Evolutionary conservation across 2,329 filamentous ascomycete genomes (phyloP).

Genomic region (Ophiocordyceps camponoti-leonardi): DNA sequence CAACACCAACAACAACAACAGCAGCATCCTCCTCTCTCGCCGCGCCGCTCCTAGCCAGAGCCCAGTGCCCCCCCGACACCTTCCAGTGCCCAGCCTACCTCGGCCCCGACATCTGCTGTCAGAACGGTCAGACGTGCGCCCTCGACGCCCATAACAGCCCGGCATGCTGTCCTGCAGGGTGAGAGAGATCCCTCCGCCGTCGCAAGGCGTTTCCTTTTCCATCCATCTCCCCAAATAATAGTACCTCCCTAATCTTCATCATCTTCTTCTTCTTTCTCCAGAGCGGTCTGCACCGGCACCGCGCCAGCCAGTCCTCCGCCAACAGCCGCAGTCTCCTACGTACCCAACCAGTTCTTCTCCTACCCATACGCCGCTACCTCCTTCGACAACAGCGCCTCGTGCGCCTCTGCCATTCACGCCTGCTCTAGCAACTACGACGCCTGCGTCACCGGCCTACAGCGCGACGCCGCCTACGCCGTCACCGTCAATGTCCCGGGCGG

Average conservation of each 20-base stretch:
- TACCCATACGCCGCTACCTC: slow-evolving; percentile 40
- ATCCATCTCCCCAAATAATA: too few species aligned
- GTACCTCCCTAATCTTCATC: background rate
- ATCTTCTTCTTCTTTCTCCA: slow-evolving; percentile 7
- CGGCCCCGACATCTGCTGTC: slow-evolving; percentile 32
- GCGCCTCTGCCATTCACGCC: slow-evolving; percentile 29
- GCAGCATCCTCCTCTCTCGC: slow-evolving; percentile 4
- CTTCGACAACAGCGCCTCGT: slow-evolving; percentile 32
- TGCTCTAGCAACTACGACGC: slow-evolving; percentile 36
- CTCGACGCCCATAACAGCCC: slow-evolving; percentile 29
- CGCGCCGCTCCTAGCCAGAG: slow-evolving; percentile 9
- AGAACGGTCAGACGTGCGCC: slow-evolving; percentile 30
- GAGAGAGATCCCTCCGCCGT: slow-evolving; percentile 8
- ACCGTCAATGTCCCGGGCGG: slow-evolving; percentile 38
- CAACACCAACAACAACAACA: slow-evolving; percentile 1
- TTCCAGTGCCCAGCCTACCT: slow-evolving; percentile 30
- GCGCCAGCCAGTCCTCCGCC: slow-evolving; percentile 24
- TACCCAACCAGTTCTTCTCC: slow-evolving; percentile 39
- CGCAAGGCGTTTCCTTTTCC: too few species aligned
- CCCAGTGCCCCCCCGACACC: slow-evolving; percentile 29
- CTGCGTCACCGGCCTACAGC: slow-evolving; percentile 32
- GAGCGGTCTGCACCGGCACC: slow-evolving; percentile 37
- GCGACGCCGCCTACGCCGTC: slow-evolving; percentile 27
- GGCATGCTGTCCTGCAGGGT: slow-evolving; percentile 37
- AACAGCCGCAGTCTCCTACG: slow-evolving; percentile 27